Evolutionary conservation across 495 filamentous ascomycete genomes (phyloP).

Genomic region (Lophiostoma macrostomum): DNA sequence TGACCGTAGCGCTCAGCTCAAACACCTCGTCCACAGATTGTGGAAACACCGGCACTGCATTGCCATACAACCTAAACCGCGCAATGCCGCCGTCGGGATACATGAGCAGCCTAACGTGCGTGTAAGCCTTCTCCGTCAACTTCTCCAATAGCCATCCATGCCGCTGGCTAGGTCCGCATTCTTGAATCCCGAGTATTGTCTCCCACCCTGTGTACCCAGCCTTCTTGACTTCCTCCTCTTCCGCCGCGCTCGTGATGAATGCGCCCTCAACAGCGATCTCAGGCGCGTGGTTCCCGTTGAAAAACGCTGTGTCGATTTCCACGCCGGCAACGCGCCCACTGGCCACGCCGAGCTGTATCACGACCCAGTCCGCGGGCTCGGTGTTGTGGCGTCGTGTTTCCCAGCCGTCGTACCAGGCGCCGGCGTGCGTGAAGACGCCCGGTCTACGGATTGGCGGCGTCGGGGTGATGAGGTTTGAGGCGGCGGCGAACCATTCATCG

Average conservation of each 20-base stretch:
- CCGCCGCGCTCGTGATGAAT: conserved; percentile 45
- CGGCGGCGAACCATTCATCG: conserved; percentile 87
- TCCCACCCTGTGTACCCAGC: conserved; percentile 65
- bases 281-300: conserved; percentile 83
- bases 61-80: conserved; percentile 76
- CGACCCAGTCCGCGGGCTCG: conserved; percentile 76
- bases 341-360: conserved; percentile 75
- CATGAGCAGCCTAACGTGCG: conserved; percentile 84
- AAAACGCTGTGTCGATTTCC: conserved; percentile 84
- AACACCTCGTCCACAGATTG: conserved; percentile 59
- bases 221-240: conserved; percentile 50
- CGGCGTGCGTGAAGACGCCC: conserved; percentile 78
- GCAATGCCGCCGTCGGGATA: conserved; percentile 95
- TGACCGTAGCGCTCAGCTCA: conserved; percentile 78
- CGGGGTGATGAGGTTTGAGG: conserved; percentile 73
- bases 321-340: conserved; percentile 73
- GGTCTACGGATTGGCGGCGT: conserved; percentile 70
- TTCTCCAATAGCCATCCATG: conserved; percentile 72
- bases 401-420: conserved; percentile 96
- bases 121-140: conserved; percentile 64
- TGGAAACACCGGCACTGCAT: conserved; percentile 70
- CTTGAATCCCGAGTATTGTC: conserved; percentile 63
- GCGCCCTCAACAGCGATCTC: conserved; percentile 78
- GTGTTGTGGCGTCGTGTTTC: conserved; percentile 87
- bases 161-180: conserved; percentile 72